Percentiles rank a stretch among this genome's conserved stretches.
Evolutionary conservation across 257 asterid species (phyloP).

Genomic region (Nicotiana tabacum): DNA sequence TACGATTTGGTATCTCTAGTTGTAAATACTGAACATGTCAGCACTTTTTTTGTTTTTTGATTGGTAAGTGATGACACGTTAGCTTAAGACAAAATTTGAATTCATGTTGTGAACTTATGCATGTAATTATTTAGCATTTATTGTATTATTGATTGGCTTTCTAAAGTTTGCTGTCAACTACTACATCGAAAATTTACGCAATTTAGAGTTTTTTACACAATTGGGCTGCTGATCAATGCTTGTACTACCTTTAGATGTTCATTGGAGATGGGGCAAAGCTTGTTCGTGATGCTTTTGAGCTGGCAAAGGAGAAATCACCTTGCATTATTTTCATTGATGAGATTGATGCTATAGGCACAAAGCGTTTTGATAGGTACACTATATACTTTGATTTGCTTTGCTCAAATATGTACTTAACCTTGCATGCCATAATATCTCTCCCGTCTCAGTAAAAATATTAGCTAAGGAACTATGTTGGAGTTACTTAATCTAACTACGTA

Average conservation of each 20-base stretch:
- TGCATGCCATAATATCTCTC: neutral
- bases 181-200: neutral
- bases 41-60: too few relatives aligned
- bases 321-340: conserved; percentile 93
- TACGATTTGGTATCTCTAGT: too few relatives aligned
- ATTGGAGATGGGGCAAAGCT: conserved; percentile 90
- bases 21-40: too few relatives aligned
- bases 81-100: neutral
- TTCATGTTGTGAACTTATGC: neutral
- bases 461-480: neutral
- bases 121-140: neutral
- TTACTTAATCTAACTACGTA: neutral
- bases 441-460: neutral
- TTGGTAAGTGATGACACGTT: too few relatives aligned
- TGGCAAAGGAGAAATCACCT: conserved; percentile 93
- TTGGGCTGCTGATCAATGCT: conserved; percentile 1
- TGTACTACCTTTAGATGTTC: conserved; percentile 56
- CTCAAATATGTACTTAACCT: neutral
- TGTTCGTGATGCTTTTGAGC: conserved; percentile 91
- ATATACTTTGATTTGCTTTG: neutral
- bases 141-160: neutral
- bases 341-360: conserved; percentile 93
- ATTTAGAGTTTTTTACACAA: neutral
- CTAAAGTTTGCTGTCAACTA: neutral
- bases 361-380: conserved; percentile 77